Percentiles rank a stretch among this genome's conserved stretches.
These are phyloP conservation scores for Penicillium malachiteum DNA, from an alignment of 495 filamentous ascomycete genomes.

Conservation along the genomic window DNA sequence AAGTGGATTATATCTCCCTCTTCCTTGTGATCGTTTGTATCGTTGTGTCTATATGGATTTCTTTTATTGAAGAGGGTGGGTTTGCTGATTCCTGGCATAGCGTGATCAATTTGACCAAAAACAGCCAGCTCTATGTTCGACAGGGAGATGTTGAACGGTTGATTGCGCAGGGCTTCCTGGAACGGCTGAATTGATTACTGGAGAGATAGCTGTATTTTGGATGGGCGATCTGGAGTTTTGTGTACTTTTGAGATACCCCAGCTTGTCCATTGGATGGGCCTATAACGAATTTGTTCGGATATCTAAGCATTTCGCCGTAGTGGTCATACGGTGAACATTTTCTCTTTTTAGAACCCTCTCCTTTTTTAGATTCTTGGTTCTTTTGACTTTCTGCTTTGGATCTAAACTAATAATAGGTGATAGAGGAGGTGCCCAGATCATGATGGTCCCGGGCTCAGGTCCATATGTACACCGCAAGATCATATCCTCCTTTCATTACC, in stretches of 20 bases:
- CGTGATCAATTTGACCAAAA: conserved; percentile 94
- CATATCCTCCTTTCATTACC: too few relatives aligned
- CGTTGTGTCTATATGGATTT: not conserved
- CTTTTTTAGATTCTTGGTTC: too few relatives aligned
- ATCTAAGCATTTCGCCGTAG: not conserved
- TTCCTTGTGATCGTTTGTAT: not conserved
- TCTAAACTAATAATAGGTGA: too few relatives aligned
- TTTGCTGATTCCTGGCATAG: conserved; percentile 41
- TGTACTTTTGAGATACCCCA: not conserved
- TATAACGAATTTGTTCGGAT: not conserved
- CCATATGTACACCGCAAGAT: too few relatives aligned
- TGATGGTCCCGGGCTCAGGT: too few relatives aligned
- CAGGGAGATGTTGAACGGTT: conserved; percentile 95
- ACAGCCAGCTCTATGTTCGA: conserved; percentile 95
- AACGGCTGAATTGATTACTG: conserved; percentile 72
- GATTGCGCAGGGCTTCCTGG: conserved; percentile 95
- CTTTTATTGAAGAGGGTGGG: not conserved
- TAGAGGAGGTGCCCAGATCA: too few relatives aligned
- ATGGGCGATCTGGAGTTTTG: not conserved
- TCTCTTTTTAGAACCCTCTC: too few relatives aligned
- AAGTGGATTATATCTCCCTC: conserved; percentile 28
- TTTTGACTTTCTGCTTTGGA: too few relatives aligned
- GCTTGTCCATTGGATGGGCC: not conserved
- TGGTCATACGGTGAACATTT: not conserved
- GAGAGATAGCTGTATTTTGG: not conserved